Evolutionary conservation across 257 asterid genomes (phyloP), one percentile per base, ranked within the genome.

Genomic region (Gardenia jasminoides): DNA sequence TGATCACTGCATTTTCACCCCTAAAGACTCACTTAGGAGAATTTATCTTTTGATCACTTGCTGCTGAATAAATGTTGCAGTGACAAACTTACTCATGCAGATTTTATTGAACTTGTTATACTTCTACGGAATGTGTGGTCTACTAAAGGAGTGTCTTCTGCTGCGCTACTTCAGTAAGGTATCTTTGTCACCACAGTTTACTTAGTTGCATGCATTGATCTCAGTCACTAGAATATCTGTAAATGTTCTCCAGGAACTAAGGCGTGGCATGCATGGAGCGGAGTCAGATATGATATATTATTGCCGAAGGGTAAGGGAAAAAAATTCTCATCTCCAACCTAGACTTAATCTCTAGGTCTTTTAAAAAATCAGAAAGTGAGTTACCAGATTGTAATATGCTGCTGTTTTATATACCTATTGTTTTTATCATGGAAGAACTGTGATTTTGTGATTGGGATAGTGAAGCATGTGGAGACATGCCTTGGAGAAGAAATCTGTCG

Each of bases 101-200:
- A 52, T 79, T 61, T 72, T 79, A 67, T 79, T 74, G 73, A 79
- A 79, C 50, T 44, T 79, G 17, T 74, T 79, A 17, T 79, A 79
- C n/a, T 79, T 72, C 31, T 79, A 74, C n/a, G 82, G 82, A 19
- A 79, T 79, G 82, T 75, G 82, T 31, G 72, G 78, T 20, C 70
- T 79, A 16, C 78, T 79, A 17, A 79, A 79, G 73, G 76, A 79
- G 20, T 44, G 62, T 52, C 78, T 79, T 72, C 82, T 79, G 58
- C 72, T 70, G 67, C 82, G 82, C 16, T 79, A 79, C 66, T 79
- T 72, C 73, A 79, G 82, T 75, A 79, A 79, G 82, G 82, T 79
- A 79, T 30, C 24, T n/a, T 58, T 79, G 54, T 72, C 48, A 44
- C 41, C 39, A 24, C 19, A 24, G 28, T 43, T 56, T 46, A 47